Evolutionary conservation across 805 yeast species (phyloP).

Genomic region (Saturnispora dispora): DNA sequence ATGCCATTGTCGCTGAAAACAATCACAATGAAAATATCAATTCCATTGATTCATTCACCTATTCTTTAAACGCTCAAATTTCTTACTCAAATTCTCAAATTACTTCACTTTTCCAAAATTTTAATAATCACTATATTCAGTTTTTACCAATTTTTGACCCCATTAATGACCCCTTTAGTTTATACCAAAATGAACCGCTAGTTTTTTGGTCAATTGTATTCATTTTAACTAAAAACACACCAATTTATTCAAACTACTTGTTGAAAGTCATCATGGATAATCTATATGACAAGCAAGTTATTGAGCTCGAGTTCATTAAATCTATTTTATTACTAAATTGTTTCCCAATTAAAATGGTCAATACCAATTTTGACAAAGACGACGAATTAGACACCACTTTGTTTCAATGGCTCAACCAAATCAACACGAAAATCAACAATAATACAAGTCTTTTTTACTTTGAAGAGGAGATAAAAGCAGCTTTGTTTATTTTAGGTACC

Average conservation of each 20-base stretch:
- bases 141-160: constrained; percentile 21
- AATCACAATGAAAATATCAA: not conserved
- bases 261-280: constrained; percentile 12
- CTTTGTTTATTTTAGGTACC: constrained; percentile 22
- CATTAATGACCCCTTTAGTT: constrained; percentile 16
- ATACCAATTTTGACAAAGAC: constrained; percentile 7
- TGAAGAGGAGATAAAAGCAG: constrained; percentile 19
- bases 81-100: constrained; percentile 11
- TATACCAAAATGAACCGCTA: constrained; percentile 17
- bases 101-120: constrained; percentile 10
- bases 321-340: constrained; percentile 21
- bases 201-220: constrained; percentile 28
- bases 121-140: constrained; percentile 18
- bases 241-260: constrained; percentile 14
- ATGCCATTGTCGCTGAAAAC: not conserved
- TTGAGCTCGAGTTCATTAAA: constrained; percentile 13
- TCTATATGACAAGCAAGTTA: not conserved
- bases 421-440: constrained; percentile 13
- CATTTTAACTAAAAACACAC: constrained; percentile 14
- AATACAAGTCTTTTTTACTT: constrained; percentile 7
- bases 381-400: constrained; percentile 16
- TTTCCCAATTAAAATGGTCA: constrained; percentile 18
- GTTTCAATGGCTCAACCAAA: constrained; percentile 20
- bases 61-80: not conserved
- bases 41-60: not conserved